A percentile compares a stretch with the other conserved stretches of the same genome.
Conservation (phyloP, 75 land plant genomes). For the Selaginella moellendorffii region DNA sequence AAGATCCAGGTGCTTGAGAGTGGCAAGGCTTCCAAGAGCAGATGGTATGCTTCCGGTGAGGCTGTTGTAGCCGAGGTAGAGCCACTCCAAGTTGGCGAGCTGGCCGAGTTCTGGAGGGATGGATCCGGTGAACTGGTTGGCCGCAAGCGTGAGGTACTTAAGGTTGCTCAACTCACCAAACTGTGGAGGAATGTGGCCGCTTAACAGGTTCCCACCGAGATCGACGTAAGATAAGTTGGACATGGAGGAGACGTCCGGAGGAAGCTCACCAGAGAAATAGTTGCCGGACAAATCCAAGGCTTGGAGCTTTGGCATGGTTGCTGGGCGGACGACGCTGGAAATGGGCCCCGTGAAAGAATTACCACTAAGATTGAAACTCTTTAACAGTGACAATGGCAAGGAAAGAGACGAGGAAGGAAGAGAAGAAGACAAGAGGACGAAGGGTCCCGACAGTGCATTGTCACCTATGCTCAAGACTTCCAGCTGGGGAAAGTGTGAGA, state of each 20-base stretch:
- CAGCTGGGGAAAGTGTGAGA: neutral
- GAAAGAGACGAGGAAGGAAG: no score
- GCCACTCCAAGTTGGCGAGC: conserved; percentile 4
- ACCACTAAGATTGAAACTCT: neutral
- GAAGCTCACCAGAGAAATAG: neutral
- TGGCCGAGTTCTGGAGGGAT: neutral
- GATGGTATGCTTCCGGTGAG: conserved; percentile 1
- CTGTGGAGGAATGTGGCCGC: neutral
- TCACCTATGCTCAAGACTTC: neutral
- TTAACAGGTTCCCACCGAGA: neutral
- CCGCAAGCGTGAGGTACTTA: conserved; percentile 2
- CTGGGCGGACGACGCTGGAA: neutral
- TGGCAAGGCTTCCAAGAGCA: neutral
- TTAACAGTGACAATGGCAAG: no score
- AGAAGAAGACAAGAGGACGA: neutral
- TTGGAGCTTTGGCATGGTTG: no score
- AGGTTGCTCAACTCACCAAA: neutral
- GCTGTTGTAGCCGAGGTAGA: conserved; percentile 1
- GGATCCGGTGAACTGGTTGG: neutral
- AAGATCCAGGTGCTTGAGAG: neutral
- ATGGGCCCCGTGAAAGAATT: neutral
- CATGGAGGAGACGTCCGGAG: neutral
- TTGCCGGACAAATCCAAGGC: neutral
- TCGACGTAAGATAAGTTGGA: neutral
- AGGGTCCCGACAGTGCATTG: neutral